Conservation (phyloP, 202 grass and related monocot genomes). For the Panicum virgatum region DNA sequence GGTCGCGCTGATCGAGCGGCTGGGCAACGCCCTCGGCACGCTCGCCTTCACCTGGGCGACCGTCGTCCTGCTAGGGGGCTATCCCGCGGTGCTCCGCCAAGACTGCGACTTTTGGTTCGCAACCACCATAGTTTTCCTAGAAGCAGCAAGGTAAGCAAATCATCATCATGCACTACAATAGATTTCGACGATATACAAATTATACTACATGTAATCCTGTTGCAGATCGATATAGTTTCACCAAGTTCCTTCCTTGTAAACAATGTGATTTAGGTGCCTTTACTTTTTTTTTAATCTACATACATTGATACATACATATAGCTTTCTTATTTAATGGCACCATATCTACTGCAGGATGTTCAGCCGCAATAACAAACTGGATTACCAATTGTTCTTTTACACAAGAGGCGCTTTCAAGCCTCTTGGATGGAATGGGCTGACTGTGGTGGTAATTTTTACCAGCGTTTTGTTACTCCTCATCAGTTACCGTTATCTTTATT, state of each 20-base stretch:
- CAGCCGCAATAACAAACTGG: conserved; percentile 1
- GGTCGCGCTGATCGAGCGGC: background rate
- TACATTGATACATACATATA: too few species aligned
- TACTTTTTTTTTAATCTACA: too few species aligned
- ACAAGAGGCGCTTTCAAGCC: background rate
- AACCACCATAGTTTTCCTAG: background rate
- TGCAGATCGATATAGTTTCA: too few species aligned
- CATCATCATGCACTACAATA: too few species aligned
- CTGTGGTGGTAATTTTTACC: too few species aligned
- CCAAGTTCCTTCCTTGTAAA: too few species aligned
- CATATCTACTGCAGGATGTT: background rate
- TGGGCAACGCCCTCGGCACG: conserved; percentile 14
- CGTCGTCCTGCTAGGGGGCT: conserved; percentile 1
- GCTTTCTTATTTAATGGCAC: too few species aligned
- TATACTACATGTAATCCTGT: too few species aligned
- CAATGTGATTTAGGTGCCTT: too few species aligned
- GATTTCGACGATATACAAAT: too few species aligned
- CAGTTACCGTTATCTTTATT: too few species aligned
- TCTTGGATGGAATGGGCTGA: background rate
- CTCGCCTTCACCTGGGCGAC: conserved; percentile 30
- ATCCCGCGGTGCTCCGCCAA: background rate
- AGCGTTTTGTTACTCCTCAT: too few species aligned
- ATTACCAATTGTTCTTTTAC: conserved; percentile 30
- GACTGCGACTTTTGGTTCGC: background rate
- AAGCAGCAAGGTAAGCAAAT: background rate